phyloP scores from a whole-genome alignment of 768 basidiomycete genomes.

The Amanita rimosa region DNA sequence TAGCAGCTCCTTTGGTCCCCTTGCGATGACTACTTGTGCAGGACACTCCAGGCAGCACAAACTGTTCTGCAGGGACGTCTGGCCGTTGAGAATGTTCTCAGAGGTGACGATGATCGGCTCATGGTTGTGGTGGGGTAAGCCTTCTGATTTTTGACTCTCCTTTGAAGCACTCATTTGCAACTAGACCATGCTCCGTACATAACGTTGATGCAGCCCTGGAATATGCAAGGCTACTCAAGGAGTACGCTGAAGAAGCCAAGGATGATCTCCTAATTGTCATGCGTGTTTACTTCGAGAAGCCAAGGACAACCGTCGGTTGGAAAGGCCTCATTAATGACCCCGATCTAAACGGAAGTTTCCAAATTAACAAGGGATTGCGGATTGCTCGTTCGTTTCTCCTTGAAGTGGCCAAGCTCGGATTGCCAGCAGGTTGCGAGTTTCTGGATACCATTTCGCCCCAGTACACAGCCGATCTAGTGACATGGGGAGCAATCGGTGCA shows the following conservation, averaged over 20 bases:
- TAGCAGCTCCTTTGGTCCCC: slow-evolving; percentile 4
- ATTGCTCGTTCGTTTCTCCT: slow-evolving; percentile 79
- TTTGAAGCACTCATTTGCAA: background rate
- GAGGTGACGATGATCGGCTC: slow-evolving; percentile 85
- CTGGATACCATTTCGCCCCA: slow-evolving; percentile 59
- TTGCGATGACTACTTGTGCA: slow-evolving; percentile 16
- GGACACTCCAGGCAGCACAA: slow-evolving; percentile 71
- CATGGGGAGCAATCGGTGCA: slow-evolving; percentile 96
- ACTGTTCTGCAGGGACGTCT: slow-evolving; percentile 83
- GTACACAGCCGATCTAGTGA: slow-evolving; percentile 82
- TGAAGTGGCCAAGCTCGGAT: slow-evolving; percentile 80
- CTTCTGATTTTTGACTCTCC: background rate
- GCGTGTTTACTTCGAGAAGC: slow-evolving; percentile 98
- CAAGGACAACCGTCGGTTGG: slow-evolving; percentile 95
- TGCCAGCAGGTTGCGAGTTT: slow-evolving; percentile 97
- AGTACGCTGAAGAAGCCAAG: slow-evolving; percentile 69
- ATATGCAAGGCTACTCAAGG: slow-evolving; percentile 71
- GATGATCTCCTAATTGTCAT: slow-evolving; percentile 91
- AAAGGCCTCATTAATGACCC: slow-evolving; percentile 99
- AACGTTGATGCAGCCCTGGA: slow-evolving; percentile 77
- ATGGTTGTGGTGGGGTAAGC: slow-evolving; percentile 82
- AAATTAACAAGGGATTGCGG: slow-evolving; percentile 93
- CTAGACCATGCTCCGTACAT: slow-evolving; percentile 91
- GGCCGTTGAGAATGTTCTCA: slow-evolving; percentile 67
- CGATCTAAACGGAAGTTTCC: slow-evolving; percentile 85